Percentiles rank a stretch among this genome's conserved stretches.
phyloP scores from a whole-genome alignment of 2,329 filamentous ascomycete species.

The Aspergillus awamori region DNA sequence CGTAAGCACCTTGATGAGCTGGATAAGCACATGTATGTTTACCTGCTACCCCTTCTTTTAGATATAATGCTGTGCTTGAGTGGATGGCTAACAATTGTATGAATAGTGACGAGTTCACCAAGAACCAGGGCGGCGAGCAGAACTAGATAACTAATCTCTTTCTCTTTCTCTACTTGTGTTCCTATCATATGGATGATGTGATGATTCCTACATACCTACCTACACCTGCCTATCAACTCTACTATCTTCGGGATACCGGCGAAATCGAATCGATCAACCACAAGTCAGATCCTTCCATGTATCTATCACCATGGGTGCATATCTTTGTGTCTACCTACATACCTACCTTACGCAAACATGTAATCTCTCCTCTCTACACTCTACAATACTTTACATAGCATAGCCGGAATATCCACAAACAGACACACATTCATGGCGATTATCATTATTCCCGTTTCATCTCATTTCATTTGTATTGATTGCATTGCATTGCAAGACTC shows the following conservation, averaged over 20 bases:
- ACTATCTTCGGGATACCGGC: neutral
- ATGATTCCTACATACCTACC: constrained; percentile 3
- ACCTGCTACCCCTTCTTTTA: neutral
- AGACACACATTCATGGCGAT: neutral
- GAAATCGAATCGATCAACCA: neutral
- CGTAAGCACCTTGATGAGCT: constrained; percentile 82
- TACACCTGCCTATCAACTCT: neutral
- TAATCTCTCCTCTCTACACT: neutral
- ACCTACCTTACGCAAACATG: neutral
- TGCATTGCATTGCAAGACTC: neutral
- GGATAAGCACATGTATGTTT: constrained; percentile 78
- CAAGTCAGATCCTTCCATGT: too few species aligned
- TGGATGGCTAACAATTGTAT: constrained; percentile 15
- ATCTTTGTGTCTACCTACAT: neutral
- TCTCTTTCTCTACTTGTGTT: too few species aligned
- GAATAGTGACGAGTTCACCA: constrained; percentile 74
- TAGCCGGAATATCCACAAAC: neutral
- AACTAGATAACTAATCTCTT: constrained; percentile 32
- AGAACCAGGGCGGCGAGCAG: constrained; percentile 68
- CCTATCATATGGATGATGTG: neutral
- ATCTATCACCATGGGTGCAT: neutral
- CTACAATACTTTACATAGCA: neutral
- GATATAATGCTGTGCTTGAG: neutral
- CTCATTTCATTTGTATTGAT: neutral
- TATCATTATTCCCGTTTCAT: constrained; percentile 2